Percentiles rank a stretch among this genome's conserved stretches.
These are phyloP conservation scores for Plasmodium ovale DNA, from an alignment of 169 alveolate genomes.

Conservation along the genomic window DNA sequence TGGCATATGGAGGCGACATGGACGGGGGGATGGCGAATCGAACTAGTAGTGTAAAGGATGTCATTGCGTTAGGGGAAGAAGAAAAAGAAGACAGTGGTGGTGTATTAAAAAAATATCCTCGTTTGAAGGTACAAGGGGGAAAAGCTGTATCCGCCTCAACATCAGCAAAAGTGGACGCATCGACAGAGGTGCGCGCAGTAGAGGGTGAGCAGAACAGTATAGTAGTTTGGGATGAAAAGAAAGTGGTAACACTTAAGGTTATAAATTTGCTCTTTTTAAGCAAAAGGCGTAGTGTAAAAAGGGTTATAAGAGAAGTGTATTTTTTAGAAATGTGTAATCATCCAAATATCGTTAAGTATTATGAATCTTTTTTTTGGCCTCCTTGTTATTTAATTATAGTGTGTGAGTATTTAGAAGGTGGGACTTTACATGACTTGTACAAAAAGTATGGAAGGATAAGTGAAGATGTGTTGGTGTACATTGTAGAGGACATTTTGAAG, in stretches of 20 bases:
- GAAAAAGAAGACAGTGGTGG: no score
- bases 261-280: constrained; percentile 45
- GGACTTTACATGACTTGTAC: constrained; percentile 48
- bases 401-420: constrained; percentile 71
- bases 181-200: no score
- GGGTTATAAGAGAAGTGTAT: constrained; percentile 68
- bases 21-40: no score
- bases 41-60: no score
- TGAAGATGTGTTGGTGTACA: constrained; percentile 69
- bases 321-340: constrained; percentile 64
- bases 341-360: constrained; percentile 76
- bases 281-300: constrained; percentile 20
- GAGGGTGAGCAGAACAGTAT: no score
- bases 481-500: constrained; percentile 44
- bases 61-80: no score
- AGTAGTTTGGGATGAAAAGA: constrained; percentile 49
- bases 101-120: no score
- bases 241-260: constrained; percentile 35
- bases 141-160: no score
- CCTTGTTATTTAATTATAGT: constrained; percentile 73
- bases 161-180: no score
- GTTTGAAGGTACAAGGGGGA: no score
- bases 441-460: constrained; percentile 47
- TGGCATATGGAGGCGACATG: no score
- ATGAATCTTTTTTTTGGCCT: constrained; percentile 76